Conservation (phyloP, 345 rosid genomes). For the Stellera chamaejasme region DNA sequence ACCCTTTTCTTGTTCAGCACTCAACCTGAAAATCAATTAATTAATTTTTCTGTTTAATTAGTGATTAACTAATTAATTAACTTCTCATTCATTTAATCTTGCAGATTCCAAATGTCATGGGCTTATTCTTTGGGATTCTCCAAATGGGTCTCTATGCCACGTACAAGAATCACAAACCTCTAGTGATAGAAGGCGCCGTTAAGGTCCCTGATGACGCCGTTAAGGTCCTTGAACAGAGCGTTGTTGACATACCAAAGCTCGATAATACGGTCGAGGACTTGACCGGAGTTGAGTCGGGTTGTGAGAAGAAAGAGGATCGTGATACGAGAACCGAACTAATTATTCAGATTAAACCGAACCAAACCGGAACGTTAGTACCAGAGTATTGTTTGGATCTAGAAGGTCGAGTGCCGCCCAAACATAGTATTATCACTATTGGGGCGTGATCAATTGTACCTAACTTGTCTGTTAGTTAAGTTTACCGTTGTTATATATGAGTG, state of each 20-base stretch:
- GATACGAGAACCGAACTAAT: neutral
- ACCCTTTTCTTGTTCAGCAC: neutral
- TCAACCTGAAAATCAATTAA: neutral
- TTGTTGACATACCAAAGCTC: slow-evolving; percentile 4
- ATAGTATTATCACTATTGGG: too few species aligned
- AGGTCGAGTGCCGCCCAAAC: too few species aligned
- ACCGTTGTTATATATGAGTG: too few species aligned
- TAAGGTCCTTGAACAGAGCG: slow-evolving; percentile 16
- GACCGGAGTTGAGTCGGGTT: neutral
- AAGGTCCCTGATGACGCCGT: slow-evolving; percentile 19
- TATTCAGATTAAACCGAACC: neutral
- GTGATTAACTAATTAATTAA: slow-evolving; percentile 7
- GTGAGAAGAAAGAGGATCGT: neutral
- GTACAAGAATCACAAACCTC: slow-evolving; percentile 27
- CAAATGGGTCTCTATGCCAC: slow-evolving; percentile 47
- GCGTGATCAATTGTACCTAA: too few species aligned
- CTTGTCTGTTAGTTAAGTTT: too few species aligned
- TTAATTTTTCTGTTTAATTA: slow-evolving; percentile 8
- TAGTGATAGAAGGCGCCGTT: slow-evolving; percentile 19
- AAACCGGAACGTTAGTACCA: too few species aligned
- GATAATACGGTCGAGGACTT: neutral
- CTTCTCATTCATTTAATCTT: neutral
- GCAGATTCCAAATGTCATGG: slow-evolving; percentile 51
- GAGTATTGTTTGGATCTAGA: too few species aligned
- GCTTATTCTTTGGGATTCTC: slow-evolving; percentile 36